These are phyloP conservation scores for Pseudoperonospora humuli DNA, from an alignment of 352 stramenopile genomes.

Conservation along the genomic window DNA sequence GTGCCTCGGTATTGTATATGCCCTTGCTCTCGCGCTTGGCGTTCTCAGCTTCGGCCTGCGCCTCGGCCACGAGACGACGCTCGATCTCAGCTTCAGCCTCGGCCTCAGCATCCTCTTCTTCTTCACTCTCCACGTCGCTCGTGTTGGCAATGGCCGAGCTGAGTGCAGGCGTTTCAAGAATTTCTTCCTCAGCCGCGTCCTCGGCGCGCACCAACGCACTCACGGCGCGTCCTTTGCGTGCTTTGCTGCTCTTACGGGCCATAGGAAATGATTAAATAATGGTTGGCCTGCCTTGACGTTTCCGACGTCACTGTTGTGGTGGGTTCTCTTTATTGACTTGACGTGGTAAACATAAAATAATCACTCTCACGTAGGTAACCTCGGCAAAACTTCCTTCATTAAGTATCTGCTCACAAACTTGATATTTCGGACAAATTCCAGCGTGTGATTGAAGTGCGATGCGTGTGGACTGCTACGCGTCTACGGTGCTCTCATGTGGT, in stretches of 20 bases:
- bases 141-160: conserved; percentile 24
- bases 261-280: conserved; percentile 16
- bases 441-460: not conserved
- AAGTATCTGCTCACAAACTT: not conserved
- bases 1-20: conserved; percentile 71
- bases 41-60: conserved; percentile 39
- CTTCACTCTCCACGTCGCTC: conserved; percentile 29
- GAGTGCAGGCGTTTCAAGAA: conserved; percentile 74
- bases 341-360: no score
- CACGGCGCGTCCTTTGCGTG: conserved; percentile 29
- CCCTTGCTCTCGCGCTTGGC: conserved; percentile 37
- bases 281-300: not conserved
- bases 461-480: not conserved
- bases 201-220: conserved; percentile 62
- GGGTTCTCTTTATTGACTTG: no score
- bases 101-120: conserved; percentile 39
- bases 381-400: not conserved
- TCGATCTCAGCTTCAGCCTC: conserved; percentile 68
- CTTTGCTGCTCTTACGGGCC: conserved; percentile 34
- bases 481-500: not conserved
- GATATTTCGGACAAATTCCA: not conserved
- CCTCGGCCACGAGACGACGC: conserved; percentile 62
- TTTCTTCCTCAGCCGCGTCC: conserved; percentile 70
- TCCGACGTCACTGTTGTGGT: not conserved
- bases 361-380: no score